Percentiles rank a stretch among this genome's conserved stretches.
phyloP scores from a whole-genome alignment of 192 early-diverging fungal species.

The Entomortierella parvispora region DNA sequence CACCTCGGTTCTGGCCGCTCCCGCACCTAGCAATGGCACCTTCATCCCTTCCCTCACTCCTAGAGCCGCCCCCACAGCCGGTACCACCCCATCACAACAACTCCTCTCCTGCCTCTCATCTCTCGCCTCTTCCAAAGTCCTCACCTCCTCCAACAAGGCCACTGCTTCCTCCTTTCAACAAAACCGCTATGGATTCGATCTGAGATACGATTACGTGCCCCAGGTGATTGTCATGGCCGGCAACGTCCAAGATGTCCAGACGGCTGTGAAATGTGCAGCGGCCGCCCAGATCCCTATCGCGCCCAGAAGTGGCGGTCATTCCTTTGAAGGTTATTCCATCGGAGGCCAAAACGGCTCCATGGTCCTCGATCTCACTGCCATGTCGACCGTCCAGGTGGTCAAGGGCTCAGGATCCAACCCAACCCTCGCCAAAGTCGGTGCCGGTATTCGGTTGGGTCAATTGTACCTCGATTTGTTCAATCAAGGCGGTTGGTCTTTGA shows the following conservation, averaged over 20 bases:
- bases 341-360: constrained; percentile 58
- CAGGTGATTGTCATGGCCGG: constrained; percentile 30
- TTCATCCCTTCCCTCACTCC: too few species aligned
- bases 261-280: constrained; percentile 50
- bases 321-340: constrained; percentile 63
- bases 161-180: background rate
- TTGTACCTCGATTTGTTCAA: constrained; percentile 55
- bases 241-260: constrained; percentile 23
- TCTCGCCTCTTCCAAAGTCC: too few species aligned
- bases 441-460: constrained; percentile 64
- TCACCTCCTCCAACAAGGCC: too few species aligned
- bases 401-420: background rate
- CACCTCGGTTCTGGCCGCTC: too few species aligned
- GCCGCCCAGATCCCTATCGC: constrained; percentile 35
- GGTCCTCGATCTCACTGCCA: constrained; percentile 59
- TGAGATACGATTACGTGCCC: constrained; percentile 31
- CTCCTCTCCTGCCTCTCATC: too few species aligned
- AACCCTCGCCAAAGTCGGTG: constrained; percentile 50
- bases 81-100: too few species aligned
- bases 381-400: constrained; percentile 42
- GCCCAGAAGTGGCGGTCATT: constrained; percentile 64
- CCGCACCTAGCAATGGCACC: too few species aligned
- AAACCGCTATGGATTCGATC: constrained; percentile 34
- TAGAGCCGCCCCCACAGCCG: too few species aligned
- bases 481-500: constrained; percentile 53